Evolutionary conservation across 2,329 filamentous ascomycete species (phyloP).

Genomic region (Colletotrichum agaves): DNA sequence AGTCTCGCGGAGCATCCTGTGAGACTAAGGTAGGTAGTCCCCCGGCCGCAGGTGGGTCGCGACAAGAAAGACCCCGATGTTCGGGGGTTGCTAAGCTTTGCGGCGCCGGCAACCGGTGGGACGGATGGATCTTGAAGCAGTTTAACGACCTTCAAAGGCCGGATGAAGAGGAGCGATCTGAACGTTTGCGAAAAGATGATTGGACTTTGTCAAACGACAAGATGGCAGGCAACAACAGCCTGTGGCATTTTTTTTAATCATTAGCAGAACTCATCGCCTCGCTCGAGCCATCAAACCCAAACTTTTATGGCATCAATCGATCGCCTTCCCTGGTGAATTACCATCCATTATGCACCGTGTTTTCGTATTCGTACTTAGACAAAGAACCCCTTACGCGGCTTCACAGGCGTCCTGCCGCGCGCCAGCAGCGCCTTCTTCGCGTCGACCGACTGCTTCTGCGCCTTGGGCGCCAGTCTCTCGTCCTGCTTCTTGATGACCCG

Average conservation of each 20-base stretch:
- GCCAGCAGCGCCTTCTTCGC: constrained; percentile 58
- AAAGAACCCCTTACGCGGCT: constrained; percentile 57
- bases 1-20: constrained; percentile 2
- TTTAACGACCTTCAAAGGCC: background rate
- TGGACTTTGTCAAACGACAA: background rate
- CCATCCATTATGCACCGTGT: constrained; percentile 3
- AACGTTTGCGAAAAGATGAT: background rate
- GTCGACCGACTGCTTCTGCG: constrained; percentile 53
- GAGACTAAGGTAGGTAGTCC: background rate
- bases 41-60: background rate
- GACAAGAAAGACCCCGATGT: background rate
- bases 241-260: background rate
- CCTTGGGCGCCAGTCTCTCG: constrained; percentile 59
- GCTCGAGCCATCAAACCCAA: constrained; percentile 23
- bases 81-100: constrained; percentile 20
- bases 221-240: background rate
- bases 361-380: constrained; percentile 37
- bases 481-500: constrained; percentile 59
- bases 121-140: background rate
- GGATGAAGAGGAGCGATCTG: no score
- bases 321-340: background rate
- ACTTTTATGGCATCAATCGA: constrained; percentile 18
- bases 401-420: constrained; percentile 54
- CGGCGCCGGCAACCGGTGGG: background rate
- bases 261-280: background rate